A percentile compares a stretch with the other conserved stretches of the same genome.
phyloP scores from a whole-genome alignment of 2,329 filamentous ascomycete species.

The Colletotrichum sublineola region DNA sequence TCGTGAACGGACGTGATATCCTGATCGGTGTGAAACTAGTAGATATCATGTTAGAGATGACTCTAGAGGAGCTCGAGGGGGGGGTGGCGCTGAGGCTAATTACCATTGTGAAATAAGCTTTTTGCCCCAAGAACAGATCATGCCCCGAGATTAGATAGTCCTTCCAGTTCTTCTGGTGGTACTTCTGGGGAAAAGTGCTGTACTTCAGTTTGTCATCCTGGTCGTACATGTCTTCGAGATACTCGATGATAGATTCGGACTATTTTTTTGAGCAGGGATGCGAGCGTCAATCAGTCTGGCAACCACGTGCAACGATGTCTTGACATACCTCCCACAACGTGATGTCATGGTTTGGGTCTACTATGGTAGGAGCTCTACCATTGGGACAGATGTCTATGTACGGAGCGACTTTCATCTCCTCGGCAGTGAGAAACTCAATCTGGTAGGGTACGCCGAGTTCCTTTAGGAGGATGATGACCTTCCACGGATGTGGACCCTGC shows the following conservation, averaged over 20 bases:
- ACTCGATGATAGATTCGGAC: conserved; percentile 48
- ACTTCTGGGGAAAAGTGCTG: conserved; percentile 46
- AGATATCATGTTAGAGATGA: not conserved
- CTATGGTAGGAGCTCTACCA: conserved; percentile 50
- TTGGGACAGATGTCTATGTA: conserved; percentile 51
- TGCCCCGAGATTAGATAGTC: conserved; percentile 6
- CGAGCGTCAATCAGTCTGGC: not conserved
- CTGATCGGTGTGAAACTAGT: conserved; percentile 7
- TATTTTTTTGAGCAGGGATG: not conserved
- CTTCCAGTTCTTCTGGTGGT: conserved; percentile 24
- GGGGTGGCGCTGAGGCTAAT: not conserved
- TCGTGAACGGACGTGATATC: not conserved
- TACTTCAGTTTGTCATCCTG: conserved; percentile 43
- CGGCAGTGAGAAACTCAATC: conserved; percentile 42
- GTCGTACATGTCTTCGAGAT: conserved; percentile 49
- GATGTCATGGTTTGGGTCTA: conserved; percentile 51
- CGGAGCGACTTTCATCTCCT: conserved; percentile 45
- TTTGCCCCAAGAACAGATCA: conserved; percentile 6
- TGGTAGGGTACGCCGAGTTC: conserved; percentile 53
- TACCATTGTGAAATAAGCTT: conserved; percentile 6
- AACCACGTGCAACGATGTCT: not conserved
- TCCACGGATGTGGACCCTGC: conserved; percentile 49
- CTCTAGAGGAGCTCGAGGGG: not conserved
- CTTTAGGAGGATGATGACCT: conserved; percentile 52
- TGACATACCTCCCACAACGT: conserved; percentile 44